A percentile compares a stretch with the other conserved stretches of the same genome.
phyloP scores from a whole-genome alignment of 2,329 filamentous ascomycete genomes.

The Sordariomycetes sp. region DNA sequence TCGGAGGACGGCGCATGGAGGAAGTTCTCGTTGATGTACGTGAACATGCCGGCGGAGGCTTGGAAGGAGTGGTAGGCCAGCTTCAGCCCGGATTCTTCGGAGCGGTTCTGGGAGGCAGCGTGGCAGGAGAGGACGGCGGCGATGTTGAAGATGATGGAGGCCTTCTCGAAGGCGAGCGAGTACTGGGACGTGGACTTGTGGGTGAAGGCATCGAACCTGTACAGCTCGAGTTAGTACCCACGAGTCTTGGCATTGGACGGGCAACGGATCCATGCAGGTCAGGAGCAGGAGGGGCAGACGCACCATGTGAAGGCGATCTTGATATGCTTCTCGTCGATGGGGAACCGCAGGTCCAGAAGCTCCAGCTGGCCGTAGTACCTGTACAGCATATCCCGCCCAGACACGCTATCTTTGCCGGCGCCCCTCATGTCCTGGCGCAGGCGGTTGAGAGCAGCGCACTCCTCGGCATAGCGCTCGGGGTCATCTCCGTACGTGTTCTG shows the following conservation, averaged over 20 bases:
- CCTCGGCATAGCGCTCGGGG: slow-evolving; percentile 88
- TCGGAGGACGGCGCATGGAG: slow-evolving; percentile 95
- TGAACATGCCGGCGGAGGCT: slow-evolving; percentile 97
- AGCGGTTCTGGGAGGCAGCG: slow-evolving; percentile 83
- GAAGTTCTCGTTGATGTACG: slow-evolving; percentile 99
- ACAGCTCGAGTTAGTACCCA: background rate
- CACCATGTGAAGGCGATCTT: slow-evolving; percentile 99
- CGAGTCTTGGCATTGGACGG: background rate
- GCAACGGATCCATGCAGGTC: background rate
- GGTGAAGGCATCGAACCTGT: slow-evolving; percentile 97
- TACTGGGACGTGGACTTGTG: slow-evolving; percentile 96
- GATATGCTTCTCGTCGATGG: slow-evolving; percentile 97
- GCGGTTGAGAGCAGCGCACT: slow-evolving; percentile 88
- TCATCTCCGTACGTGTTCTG: slow-evolving; percentile 91
- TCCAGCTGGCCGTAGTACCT: slow-evolving; percentile 97
- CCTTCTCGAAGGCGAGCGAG: slow-evolving; percentile 94
- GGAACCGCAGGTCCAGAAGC: slow-evolving; percentile 85
- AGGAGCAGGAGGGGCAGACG: slow-evolving; percentile 4
- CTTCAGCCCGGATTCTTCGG: slow-evolving; percentile 87
- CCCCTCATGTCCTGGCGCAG: slow-evolving; percentile 97
- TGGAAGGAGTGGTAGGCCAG: slow-evolving; percentile 98
- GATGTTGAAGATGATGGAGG: slow-evolving; percentile 99
- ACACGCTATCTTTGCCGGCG: slow-evolving; percentile 90
- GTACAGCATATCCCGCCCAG: slow-evolving; percentile 86
- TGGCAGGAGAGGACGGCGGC: slow-evolving; percentile 94